These are phyloP conservation scores for Zymoseptoria tritici DNA, from an alignment of 2,329 filamentous ascomycete species.

Conservation along the genomic window DNA sequence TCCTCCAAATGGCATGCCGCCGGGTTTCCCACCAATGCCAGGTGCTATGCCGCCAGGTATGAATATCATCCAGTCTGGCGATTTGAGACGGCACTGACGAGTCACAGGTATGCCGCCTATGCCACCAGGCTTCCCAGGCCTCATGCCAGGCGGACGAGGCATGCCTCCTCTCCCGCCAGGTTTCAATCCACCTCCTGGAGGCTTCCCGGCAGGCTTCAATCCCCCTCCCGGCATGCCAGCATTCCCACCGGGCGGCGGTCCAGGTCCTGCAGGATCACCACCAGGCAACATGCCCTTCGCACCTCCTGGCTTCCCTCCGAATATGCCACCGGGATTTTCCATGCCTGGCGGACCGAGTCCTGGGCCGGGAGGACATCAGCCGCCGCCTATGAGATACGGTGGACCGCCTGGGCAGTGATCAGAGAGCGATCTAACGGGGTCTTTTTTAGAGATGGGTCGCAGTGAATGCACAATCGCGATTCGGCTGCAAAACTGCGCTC, in stretches of 20 bases:
- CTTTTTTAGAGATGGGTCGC: not conserved
- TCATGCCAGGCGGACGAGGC: slow-evolving; percentile 17
- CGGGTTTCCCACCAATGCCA: slow-evolving; percentile 26
- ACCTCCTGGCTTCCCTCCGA: slow-evolving; percentile 20
- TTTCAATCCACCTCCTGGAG: slow-evolving; percentile 32
- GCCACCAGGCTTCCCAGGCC: slow-evolving; percentile 18
- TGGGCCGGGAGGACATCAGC: slow-evolving; percentile 4
- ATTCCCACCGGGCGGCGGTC: slow-evolving; percentile 33
- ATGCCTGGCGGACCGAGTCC: slow-evolving; percentile 1
- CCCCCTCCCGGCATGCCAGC: slow-evolving; percentile 30
- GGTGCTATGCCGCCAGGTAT: slow-evolving; percentile 19
- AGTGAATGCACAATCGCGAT: not conserved
- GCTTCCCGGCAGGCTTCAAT: slow-evolving; percentile 27
- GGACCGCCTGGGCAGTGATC: not conserved
- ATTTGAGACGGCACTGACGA: slow-evolving; percentile 1
- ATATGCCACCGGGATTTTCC: slow-evolving; percentile 7
- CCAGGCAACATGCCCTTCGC: slow-evolving; percentile 23
- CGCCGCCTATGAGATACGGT: not conserved
- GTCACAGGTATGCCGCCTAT: slow-evolving; percentile 17
- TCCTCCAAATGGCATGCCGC: slow-evolving; percentile 21
- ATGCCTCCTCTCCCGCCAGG: slow-evolving; percentile 29
- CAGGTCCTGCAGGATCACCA: slow-evolving; percentile 23
- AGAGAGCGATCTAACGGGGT: not conserved
- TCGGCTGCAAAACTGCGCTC: not conserved
- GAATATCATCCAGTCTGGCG: not conserved